A percentile compares a stretch with the other conserved stretches of the same genome.
These are phyloP conservation scores for Clarkia xantiana DNA, from an alignment of 345 rosid genomes.

Conservation along the genomic window DNA sequence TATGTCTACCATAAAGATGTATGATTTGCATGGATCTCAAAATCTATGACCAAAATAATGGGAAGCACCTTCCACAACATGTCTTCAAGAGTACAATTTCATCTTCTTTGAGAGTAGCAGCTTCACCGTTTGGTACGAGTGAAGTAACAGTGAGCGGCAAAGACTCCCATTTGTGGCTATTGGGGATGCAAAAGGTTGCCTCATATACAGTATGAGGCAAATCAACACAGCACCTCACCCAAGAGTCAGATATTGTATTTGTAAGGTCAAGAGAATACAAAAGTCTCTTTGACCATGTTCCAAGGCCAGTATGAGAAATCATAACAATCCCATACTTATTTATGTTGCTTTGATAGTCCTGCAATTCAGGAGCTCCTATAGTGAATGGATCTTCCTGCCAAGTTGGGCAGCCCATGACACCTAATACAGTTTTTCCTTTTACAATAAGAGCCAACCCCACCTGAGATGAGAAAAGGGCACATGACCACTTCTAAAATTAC, in stretches of 20 bases:
- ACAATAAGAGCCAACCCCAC: constrained; percentile 89
- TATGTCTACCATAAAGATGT: not conserved
- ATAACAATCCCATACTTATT: constrained; percentile 39
- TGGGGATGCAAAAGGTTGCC: constrained; percentile 63
- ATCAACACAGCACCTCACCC: constrained; percentile 74
- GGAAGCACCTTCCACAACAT: constrained; percentile 72
- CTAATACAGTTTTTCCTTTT: constrained; percentile 59
- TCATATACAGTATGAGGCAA: constrained; percentile 21
- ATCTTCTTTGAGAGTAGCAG: constrained; percentile 22
- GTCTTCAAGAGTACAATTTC: constrained; percentile 41
- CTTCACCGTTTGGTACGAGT: constrained; percentile 26
- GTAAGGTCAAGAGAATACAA: constrained; percentile 11
- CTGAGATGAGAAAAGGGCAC: constrained; percentile 20
- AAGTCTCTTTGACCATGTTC: constrained; percentile 61
- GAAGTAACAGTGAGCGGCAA: constrained; percentile 39
- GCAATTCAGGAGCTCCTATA: constrained; percentile 12
- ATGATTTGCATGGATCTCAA: not conserved
- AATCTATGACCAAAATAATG: not conserved
- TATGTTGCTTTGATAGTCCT: constrained; percentile 9
- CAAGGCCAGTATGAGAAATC: constrained; percentile 65
- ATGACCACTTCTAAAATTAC: no score
- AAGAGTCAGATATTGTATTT: constrained; percentile 21
- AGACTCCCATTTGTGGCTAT: constrained; percentile 70
- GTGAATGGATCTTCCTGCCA: constrained; percentile 32
- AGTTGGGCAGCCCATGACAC: constrained; percentile 88